phyloP scores from a whole-genome alignment of 768 basidiomycete genomes.

The Leccinum obscurum region DNA sequence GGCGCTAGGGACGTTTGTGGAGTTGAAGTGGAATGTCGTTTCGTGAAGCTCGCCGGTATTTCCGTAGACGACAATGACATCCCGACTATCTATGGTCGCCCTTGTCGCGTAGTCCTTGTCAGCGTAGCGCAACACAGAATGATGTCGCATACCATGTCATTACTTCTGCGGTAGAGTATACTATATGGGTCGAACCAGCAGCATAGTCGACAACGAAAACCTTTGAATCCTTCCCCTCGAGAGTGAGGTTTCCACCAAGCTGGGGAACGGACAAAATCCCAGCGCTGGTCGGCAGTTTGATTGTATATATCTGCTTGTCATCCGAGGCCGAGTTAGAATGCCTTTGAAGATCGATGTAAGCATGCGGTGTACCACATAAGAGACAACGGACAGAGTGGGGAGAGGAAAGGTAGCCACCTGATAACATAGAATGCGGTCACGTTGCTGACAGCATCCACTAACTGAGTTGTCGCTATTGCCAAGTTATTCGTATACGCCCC shows the following conservation, averaged over 20 bases:
- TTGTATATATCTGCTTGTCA: constrained; percentile 29
- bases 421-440: constrained; percentile 48
- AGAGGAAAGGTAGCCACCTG: constrained; percentile 8
- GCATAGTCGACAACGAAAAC: constrained; percentile 50
- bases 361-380: neutral
- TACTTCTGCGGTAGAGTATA: constrained; percentile 52
- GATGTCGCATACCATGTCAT: constrained; percentile 42
- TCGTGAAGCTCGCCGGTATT: constrained; percentile 49
- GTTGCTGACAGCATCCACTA: constrained; percentile 48
- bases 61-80: constrained; percentile 49
- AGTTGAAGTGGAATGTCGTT: constrained; percentile 44
- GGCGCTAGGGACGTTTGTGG: constrained; percentile 24
- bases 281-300: constrained; percentile 46
- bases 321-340: constrained; percentile 16
- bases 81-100: constrained; percentile 49
- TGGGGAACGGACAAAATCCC: constrained; percentile 44
- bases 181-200: constrained; percentile 43
- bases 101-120: constrained; percentile 23
- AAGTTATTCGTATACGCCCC: constrained; percentile 49
- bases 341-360: constrained; percentile 16
- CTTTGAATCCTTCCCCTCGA: constrained; percentile 56
- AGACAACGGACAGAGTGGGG: neutral
- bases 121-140: neutral
- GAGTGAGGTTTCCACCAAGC: constrained; percentile 42
- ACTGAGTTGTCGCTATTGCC: constrained; percentile 51